Base-by-base conservation (phyloP, 1,284 basidiomycete species). In the Calocybe gambosa region DNA sequence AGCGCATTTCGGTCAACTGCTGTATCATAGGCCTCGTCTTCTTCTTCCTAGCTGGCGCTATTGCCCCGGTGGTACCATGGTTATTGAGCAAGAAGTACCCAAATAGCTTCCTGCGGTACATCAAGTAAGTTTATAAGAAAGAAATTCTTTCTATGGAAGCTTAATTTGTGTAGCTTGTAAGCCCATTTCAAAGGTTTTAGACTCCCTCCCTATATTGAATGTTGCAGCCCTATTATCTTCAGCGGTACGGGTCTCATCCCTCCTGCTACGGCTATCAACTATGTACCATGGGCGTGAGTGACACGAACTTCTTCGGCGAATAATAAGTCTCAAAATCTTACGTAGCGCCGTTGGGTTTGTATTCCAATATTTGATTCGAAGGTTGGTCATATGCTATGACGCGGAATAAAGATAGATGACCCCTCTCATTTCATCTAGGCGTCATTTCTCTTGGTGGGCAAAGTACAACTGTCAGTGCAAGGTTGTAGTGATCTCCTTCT, bases 381-480 rank as follows among this genome's bases (percentile, higher is more conserved):
- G 49, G 49, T 45, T 15, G 4, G 28, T 10, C 1, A 19, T 13
- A 35, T n/a, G 8, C n/a, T 5, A 6, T 16, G 10, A 0, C 23
- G 19, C 40, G 35, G 28, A 29, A 19, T 9, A 37, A 16, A 19
- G 7, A 18, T 19, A 21, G 5, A 16, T 37, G 16, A 37, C 16
- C 33, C 26, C 31, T 20, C 26, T 26, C 37, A 18, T 13, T 33
- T 0, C 31, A 9, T 12, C 19, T 2, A 67, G 75, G 41, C 68
- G 74, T 48, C 72, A 78, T 52, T 84, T 84, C 63, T 68, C 73
- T 0, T 84, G 80, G 77, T 86, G 82, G 83, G 73, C 76, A n/a
- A 84, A 84, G 65, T 80, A 77, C 65, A 70, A 70, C 50, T 70
- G 34, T 39, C 37, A 39, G 26, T 13, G 12, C 4, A 21, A 31